Evolutionary conservation across 768 basidiomycete species (phyloP).

Genomic region (Podaxis sp.): DNA sequence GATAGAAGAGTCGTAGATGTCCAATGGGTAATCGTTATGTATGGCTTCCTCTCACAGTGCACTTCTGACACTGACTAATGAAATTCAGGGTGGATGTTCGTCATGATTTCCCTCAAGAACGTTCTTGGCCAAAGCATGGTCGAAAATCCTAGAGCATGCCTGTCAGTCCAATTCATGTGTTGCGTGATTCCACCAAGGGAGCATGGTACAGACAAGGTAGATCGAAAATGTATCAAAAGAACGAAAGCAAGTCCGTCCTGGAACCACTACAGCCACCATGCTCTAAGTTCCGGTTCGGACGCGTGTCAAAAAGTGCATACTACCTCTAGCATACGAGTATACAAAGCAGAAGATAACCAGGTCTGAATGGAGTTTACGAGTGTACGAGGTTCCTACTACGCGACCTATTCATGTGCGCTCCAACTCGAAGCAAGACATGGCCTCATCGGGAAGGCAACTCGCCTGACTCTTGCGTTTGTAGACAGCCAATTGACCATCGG

Average conservation of each 20-base stretch:
- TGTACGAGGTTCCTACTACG: neutral
- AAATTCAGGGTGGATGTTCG: neutral
- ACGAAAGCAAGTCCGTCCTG: neutral
- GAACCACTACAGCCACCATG: neutral
- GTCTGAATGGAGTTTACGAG: neutral
- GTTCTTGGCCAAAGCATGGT: neutral
- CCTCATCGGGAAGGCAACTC: constrained; percentile 41
- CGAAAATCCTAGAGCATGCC: neutral
- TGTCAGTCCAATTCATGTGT: neutral
- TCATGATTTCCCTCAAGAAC: neutral
- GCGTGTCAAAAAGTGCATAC: neutral
- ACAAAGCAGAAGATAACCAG: neutral
- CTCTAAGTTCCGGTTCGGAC: constrained; percentile 8
- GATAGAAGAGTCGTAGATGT: neutral
- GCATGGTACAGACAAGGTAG: neutral
- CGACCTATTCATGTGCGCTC: neutral
- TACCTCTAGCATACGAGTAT: neutral
- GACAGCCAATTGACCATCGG: constrained; percentile 39
- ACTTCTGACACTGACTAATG: neutral
- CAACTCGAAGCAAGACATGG: constrained; percentile 22
- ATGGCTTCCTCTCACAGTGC: neutral
- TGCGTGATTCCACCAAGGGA: neutral
- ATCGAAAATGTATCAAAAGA: neutral
- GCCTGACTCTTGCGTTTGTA: constrained; percentile 41
- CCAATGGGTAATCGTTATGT: neutral